A percentile compares a stretch with the other conserved stretches of the same genome.
Evolutionary conservation across 306 rosid species (phyloP).

Genomic region (Potentilla sterilis): DNA sequence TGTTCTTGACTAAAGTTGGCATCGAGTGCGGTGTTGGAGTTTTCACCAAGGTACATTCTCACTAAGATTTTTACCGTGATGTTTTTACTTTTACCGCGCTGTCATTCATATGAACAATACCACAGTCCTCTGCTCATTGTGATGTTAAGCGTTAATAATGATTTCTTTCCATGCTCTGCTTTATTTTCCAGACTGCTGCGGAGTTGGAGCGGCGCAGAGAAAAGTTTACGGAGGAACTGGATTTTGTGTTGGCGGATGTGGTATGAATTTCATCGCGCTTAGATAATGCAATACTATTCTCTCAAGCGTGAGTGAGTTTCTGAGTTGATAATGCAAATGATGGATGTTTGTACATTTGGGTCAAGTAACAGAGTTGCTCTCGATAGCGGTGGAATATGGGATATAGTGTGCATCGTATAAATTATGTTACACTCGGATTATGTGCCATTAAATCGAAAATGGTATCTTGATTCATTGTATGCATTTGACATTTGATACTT

Average conservation of each 20-base stretch:
- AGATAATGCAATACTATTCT: background rate
- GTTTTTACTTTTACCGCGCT: background rate
- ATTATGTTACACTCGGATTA: no score
- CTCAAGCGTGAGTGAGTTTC: background rate
- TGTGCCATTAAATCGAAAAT: no score
- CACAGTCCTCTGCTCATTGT: background rate
- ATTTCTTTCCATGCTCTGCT: background rate
- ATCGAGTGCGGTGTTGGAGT: conserved; percentile 85
- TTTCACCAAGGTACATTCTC: conserved; percentile 68
- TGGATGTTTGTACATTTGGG: background rate
- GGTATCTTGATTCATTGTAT: no score
- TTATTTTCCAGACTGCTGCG: conserved; percentile 40
- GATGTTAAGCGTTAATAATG: background rate
- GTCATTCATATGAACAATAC: background rate
- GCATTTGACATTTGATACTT: no score
- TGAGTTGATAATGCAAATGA: background rate
- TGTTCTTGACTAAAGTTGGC: conserved; percentile 80
- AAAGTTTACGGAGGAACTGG: conserved; percentile 49
- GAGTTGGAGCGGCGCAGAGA: conserved; percentile 47
- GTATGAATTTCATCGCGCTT: conserved; percentile 20
- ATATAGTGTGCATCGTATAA: no score
- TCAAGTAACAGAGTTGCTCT: background rate
- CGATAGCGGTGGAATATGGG: no score
- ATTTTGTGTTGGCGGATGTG: conserved; percentile 54
- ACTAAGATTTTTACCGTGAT: background rate